Conservation (phyloP, 768 basidiomycete genomes). For the Mycena pura region DNA sequence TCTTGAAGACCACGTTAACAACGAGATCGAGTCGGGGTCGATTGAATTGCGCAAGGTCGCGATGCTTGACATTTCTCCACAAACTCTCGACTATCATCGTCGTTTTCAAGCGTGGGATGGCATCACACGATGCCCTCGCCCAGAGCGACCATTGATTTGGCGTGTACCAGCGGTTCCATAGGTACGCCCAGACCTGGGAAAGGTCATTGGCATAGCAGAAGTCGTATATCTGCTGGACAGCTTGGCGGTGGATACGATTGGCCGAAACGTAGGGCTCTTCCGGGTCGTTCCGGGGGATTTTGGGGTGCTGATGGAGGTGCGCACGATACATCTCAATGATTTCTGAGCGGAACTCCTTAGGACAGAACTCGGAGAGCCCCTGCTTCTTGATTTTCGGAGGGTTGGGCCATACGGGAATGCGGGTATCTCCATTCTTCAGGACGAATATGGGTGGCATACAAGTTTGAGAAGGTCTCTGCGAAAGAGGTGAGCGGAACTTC, state of each 20-base stretch:
- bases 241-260: not conserved
- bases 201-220: not conserved
- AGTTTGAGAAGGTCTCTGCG: no score
- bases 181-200: not conserved
- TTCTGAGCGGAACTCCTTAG: conserved; percentile 13
- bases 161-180: not conserved
- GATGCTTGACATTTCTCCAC: conserved; percentile 30
- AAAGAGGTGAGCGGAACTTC: not conserved
- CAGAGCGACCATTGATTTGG: not conserved
- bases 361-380: conserved; percentile 24
- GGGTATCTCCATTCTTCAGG: no score
- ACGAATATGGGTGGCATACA: no score
- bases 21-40: conserved; percentile 30
- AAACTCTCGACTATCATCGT: conserved; percentile 33
- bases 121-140: no score
- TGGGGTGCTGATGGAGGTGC: no score
- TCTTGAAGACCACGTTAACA: conserved; percentile 14
- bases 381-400: conserved; percentile 16
- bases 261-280: no score
- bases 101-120: conserved; percentile 17
- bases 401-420: conserved; percentile 25
- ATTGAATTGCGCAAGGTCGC: conserved; percentile 27
- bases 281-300: no score
- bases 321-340: no score
- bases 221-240: not conserved